Base-by-base conservation (phyloP, 371 early-diverging fungal genomes). In the Lichtheimia ramosa region DNA sequence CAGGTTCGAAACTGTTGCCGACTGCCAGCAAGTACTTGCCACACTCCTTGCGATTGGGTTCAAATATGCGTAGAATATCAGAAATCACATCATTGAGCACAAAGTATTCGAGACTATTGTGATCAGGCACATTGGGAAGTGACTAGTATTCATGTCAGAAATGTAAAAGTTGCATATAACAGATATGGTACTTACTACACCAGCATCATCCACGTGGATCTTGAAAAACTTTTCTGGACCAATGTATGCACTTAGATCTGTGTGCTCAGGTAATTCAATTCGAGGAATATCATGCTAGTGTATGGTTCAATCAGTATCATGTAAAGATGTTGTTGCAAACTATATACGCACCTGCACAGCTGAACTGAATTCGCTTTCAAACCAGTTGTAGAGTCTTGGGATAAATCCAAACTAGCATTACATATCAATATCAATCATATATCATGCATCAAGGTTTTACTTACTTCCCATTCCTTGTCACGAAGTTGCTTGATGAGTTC, bases 41-140 rank as follows among this genome's bases (percentile, higher is more conserved):
- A 64, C 91, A 90, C 67, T 92, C 93, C 73, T 90, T 90, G 58
- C 92, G 91, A 68, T 91, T 91, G 40, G 83, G 74, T 63, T 91
- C 89, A 57, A 92, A 92, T 49, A 93, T 75, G 40, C 86, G 75
- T 21, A 95, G 69, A 1, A 86, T 88, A 66, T 97, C 97, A 1
- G 78, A 62, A 46, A 90, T 79, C 16, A 89, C 67, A 69, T 97
- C 97, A 62, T 88, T 85, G 52, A 95, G 68, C 41, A 95, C 75
- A 70, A 86, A 92, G 43, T 92, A 85, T 15, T 85, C 79, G 25
- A 94, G 82, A 7, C 79, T 62, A 56, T 66, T 51, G 48, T 89
- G 75, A 53, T 83, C 69, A 28, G 88, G 80, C 51, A 83, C 68
- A 50, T 63, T 61, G 46, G 74, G 59, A 41, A 70, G 59, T 3